A percentile compares a stretch with the other conserved stretches of the same genome.
Conservation (phyloP, 768 basidiomycete genomes). For the Tubosaeta sp. region DNA sequence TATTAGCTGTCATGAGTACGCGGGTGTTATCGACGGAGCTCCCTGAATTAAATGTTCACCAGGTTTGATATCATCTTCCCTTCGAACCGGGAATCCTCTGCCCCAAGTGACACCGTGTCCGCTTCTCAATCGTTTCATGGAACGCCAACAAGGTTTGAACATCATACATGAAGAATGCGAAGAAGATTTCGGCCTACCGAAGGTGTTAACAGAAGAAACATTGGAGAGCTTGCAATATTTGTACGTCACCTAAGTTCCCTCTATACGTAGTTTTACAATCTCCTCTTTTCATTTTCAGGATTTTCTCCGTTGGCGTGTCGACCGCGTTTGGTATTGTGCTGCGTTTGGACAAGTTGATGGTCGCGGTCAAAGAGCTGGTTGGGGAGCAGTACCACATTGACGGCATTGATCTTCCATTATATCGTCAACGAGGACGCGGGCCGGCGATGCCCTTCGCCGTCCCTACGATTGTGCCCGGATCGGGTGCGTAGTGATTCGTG, state of each 20-base stretch:
- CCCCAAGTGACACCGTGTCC: slow-evolving; percentile 87
- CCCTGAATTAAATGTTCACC: background rate
- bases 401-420: slow-evolving; percentile 45
- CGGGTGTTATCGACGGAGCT: background rate
- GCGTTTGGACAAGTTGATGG: slow-evolving; percentile 71
- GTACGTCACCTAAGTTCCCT: slow-evolving; percentile 40
- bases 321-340: slow-evolving; percentile 64
- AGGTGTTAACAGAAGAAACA: slow-evolving; percentile 65
- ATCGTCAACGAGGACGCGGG: slow-evolving; percentile 20
- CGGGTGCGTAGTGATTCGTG: background rate
- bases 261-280: background rate
- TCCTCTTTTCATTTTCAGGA: slow-evolving; percentile 1
- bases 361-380: slow-evolving; percentile 80
- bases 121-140: slow-evolving; percentile 43
- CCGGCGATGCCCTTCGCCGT: slow-evolving; percentile 29
- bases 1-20: slow-evolving; percentile 77
- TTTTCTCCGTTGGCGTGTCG: slow-evolving; percentile 56
- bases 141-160: slow-evolving; percentile 53
- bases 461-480: background rate
- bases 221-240: slow-evolving; percentile 76
- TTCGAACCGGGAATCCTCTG: slow-evolving; percentile 69
- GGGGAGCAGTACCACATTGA: slow-evolving; percentile 87
- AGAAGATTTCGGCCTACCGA: slow-evolving; percentile 70
- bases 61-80: slow-evolving; percentile 75
- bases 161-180: slow-evolving; percentile 68